Conservation (phyloP, 257 asterid genomes). For the Fraxinus pennsylvanica region DNA sequence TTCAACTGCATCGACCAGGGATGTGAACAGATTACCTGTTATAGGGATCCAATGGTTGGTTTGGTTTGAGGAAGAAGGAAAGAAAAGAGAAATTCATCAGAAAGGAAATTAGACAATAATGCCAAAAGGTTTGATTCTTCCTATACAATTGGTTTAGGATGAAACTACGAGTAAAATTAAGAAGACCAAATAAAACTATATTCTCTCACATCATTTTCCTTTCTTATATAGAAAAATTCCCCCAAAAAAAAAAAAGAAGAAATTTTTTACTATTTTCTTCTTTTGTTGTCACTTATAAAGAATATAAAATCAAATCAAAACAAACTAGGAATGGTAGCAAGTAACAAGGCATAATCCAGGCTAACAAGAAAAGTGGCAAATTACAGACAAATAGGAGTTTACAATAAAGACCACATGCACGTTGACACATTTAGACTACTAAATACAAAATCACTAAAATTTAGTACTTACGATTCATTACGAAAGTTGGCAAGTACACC, state of each 20-base stretch:
- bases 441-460: not conserved
- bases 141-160: slow-evolving; percentile 5
- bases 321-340: slow-evolving; percentile 10
- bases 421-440: not conserved
- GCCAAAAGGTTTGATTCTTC: slow-evolving; percentile 9
- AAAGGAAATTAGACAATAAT: slow-evolving; percentile 1
- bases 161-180: not conserved
- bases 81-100: not conserved
- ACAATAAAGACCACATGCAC: slow-evolving; percentile 9
- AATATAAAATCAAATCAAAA: slow-evolving; percentile 14
- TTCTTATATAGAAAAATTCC: not conserved
- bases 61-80: slow-evolving; percentile 1
- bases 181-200: not conserved
- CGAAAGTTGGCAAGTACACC: slow-evolving; percentile 74
- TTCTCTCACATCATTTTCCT: not conserved
- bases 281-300: not conserved
- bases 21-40: not conserved
- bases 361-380: not conserved
- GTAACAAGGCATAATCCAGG: not conserved
- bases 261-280: not conserved
- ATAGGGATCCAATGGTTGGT: slow-evolving; percentile 4
- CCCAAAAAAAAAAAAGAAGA: no score
- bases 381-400: not conserved
- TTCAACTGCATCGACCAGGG: slow-evolving; percentile 8
- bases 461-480: slow-evolving; percentile 73